A percentile compares a stretch with the other conserved stretches of the same genome.
Conservation (phyloP, 495 filamentous ascomycete species). For the Physcia stellaris region DNA sequence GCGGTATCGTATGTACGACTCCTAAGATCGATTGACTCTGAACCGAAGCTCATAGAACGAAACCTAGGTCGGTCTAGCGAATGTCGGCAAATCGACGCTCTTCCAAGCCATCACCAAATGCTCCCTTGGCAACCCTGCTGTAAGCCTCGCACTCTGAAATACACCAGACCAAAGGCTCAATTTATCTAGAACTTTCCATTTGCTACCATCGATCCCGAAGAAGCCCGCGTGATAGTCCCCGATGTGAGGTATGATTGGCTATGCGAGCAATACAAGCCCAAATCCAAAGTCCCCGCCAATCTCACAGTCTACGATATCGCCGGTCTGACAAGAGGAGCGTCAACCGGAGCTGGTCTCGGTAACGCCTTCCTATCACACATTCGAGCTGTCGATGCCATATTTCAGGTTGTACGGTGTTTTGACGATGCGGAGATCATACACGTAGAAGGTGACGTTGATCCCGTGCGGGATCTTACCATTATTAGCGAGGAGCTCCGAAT, state of each 20-base stretch:
- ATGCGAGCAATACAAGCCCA: constrained; percentile 89
- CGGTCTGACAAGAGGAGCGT: constrained; percentile 89
- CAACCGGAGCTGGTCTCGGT: constrained; percentile 92
- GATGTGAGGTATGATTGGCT: constrained; percentile 96
- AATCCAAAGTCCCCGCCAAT: constrained; percentile 89
- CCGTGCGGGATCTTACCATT: constrained; percentile 83
- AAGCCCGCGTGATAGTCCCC: constrained; percentile 93
- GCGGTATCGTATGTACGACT: constrained; percentile 84
- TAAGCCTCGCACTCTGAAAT: constrained; percentile 18
- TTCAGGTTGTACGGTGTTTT: constrained; percentile 97
- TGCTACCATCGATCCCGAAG: constrained; percentile 97
- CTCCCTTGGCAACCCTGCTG: constrained; percentile 90
- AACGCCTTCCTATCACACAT: constrained; percentile 99
- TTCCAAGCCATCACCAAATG: constrained; percentile 99
- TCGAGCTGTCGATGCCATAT: constrained; percentile 97
- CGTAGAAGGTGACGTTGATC: constrained; percentile 97
- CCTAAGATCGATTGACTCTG: constrained; percentile 16
- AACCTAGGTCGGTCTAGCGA: constrained; percentile 84
- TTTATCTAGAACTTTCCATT: constrained; percentile 90
- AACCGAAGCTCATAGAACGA: constrained; percentile 6
- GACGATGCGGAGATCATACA: constrained; percentile 99
- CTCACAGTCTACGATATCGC: constrained; percentile 99
- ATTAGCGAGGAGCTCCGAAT: constrained; percentile 93
- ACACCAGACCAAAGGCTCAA: constrained; percentile 4
- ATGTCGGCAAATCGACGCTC: constrained; percentile 98